phyloP scores from a whole-genome alignment of 1,284 basidiomycete genomes.

The Agaricales sp. region DNA sequence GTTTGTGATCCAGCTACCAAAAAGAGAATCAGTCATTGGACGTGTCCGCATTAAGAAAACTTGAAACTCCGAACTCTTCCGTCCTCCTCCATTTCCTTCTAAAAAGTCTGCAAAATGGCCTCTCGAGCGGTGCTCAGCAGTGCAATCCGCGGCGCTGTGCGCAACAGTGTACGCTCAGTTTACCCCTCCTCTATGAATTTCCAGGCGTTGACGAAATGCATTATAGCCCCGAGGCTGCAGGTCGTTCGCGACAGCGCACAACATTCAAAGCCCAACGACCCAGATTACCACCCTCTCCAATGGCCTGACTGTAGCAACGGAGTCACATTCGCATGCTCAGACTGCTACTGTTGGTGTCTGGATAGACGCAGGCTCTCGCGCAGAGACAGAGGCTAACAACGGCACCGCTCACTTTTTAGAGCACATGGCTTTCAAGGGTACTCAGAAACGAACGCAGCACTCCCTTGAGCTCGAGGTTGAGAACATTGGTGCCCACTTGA shows the following conservation, averaged over 20 bases:
- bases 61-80: conserved; percentile 1
- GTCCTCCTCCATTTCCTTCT: conserved; percentile 7
- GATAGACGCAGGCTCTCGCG: conserved; percentile 97
- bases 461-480: conserved; percentile 96
- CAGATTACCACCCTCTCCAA: conserved; percentile 85
- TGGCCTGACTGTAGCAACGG: conserved; percentile 88
- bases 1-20: too few species aligned
- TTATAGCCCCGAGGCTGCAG: conserved; percentile 10
- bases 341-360: conserved; percentile 98
- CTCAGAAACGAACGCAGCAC: conserved; percentile 83
- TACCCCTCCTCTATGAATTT: neutral
- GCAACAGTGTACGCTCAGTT: conserved; percentile 35
- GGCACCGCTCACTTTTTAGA: conserved; percentile 99
- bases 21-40: too few species aligned
- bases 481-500: conserved; percentile 95
- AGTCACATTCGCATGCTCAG: conserved; percentile 89
- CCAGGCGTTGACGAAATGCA: neutral
- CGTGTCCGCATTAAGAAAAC: too few species aligned
- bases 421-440: conserved; percentile 97
- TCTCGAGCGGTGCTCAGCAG: conserved; percentile 58
- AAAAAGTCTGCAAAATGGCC: conserved; percentile 41
- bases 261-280: conserved; percentile 71
- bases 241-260: conserved; percentile 63
- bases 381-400: conserved; percentile 89
- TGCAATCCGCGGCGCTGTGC: conserved; percentile 46